Evolutionary conservation across 768 basidiomycete genomes (phyloP).

Genomic region (Russula sp.): DNA sequence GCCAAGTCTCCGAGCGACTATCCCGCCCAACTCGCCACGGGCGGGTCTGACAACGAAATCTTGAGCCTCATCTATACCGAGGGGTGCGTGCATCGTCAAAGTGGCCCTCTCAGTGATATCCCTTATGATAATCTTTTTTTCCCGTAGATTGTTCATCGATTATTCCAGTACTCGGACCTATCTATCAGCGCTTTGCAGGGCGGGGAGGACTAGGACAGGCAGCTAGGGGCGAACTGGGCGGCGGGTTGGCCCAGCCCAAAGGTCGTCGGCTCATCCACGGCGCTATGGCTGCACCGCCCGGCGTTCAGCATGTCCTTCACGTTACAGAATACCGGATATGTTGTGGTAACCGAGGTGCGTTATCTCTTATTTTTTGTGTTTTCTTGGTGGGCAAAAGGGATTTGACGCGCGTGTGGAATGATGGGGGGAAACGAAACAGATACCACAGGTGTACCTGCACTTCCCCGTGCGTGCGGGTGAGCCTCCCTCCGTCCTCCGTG

Average conservation of each 20-base stretch:
- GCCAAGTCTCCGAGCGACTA: constrained; percentile 53
- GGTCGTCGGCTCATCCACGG: constrained; percentile 52
- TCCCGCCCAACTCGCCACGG: constrained; percentile 35
- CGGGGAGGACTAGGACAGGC: constrained; percentile 33
- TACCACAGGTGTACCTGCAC: constrained; percentile 71
- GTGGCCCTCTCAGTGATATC: background rate
- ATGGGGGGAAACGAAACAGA: constrained; percentile 35
- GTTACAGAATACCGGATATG: constrained; percentile 57
- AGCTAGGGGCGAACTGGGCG: constrained; percentile 49
- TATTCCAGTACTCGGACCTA: constrained; percentile 60
- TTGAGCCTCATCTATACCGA: constrained; percentile 60
- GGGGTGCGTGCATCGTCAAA: constrained; percentile 26
- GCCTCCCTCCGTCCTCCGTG: constrained; percentile 57
- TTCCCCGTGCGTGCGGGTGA: constrained; percentile 57
- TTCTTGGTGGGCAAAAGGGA: background rate
- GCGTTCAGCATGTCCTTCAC: constrained; percentile 56
- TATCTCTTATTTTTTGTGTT: background rate
- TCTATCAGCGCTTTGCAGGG: constrained; percentile 37
- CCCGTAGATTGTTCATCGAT: constrained; percentile 27
- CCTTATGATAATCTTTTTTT: background rate
- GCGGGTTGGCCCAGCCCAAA: constrained; percentile 49
- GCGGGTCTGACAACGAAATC: constrained; percentile 29
- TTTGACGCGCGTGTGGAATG: background rate
- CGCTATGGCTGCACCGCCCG: constrained; percentile 67
- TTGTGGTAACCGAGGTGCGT: constrained; percentile 58